Conservation (phyloP, 495 filamentous ascomycete genomes). For the Aspergillus indologenus region DNA sequence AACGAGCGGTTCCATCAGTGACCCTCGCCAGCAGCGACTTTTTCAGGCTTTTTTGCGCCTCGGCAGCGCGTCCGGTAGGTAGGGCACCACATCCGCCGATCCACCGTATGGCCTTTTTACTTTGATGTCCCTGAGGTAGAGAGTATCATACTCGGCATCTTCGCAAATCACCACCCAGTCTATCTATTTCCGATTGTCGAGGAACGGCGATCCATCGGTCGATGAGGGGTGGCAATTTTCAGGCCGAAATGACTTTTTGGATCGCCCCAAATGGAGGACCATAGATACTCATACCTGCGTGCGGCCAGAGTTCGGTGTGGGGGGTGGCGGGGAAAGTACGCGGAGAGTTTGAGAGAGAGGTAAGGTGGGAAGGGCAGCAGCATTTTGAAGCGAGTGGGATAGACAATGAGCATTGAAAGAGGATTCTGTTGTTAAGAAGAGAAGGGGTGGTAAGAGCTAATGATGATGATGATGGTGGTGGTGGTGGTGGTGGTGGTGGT, state of each 20-base stretch:
- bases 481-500: too few species aligned
- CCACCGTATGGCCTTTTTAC: background rate
- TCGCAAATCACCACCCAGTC: background rate
- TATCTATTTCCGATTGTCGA: background rate
- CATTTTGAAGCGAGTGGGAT: background rate
- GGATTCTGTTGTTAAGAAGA: background rate
- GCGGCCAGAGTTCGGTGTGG: background rate
- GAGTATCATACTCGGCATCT: background rate
- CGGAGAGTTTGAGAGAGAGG: too few species aligned
- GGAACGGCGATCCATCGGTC: constrained; percentile 1
- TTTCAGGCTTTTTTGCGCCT: background rate
- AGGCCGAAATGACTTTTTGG: constrained; percentile 4
- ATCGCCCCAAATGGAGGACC: background rate
- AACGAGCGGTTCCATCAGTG: background rate
- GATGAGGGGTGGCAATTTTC: constrained; percentile 1
- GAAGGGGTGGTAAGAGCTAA: background rate
- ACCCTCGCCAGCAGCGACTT: background rate
- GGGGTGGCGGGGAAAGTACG: background rate
- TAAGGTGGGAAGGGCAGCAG: background rate
- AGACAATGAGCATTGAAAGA: background rate
- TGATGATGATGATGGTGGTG: background rate
- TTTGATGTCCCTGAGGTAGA: background rate
- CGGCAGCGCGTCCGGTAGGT: background rate
- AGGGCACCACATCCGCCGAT: background rate
- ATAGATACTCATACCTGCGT: constrained; percentile 5